Evolutionary conservation across 441 rosid genomes (phyloP).

Genomic region (Isatis lusitanica): DNA sequence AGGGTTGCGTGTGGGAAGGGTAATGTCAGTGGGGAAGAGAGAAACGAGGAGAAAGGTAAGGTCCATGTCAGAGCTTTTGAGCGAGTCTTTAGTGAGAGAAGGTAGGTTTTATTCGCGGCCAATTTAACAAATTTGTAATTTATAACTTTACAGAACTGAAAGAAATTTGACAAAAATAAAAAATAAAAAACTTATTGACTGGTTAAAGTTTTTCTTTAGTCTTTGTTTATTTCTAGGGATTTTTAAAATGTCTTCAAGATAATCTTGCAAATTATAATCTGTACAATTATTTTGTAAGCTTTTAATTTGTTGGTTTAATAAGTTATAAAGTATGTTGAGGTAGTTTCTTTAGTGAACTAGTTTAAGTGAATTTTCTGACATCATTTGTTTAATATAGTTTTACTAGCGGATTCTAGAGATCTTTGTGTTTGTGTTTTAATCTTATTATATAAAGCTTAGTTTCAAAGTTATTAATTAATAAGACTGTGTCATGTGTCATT

Average conservation of each 20-base stretch:
- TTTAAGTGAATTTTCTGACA: too few relatives aligned
- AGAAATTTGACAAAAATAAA: neutral
- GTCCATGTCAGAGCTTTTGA: constrained; percentile 12
- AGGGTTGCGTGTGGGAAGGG: constrained; percentile 24
- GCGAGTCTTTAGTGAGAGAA: constrained; percentile 37
- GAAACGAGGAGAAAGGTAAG: constrained; percentile 28
- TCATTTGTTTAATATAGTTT: too few relatives aligned
- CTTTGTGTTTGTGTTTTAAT: too few relatives aligned
- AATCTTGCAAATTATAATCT: too few relatives aligned
- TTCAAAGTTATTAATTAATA: too few relatives aligned
- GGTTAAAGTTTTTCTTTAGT: neutral
- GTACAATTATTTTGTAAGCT: too few relatives aligned
- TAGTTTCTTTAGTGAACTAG: too few relatives aligned
- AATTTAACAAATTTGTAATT: neutral
- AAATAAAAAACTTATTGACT: neutral
- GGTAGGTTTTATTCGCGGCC: neutral
- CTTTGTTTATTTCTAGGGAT: neutral
- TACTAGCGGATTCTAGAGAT: too few relatives aligned
- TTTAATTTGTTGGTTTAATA: too few relatives aligned
- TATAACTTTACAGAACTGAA: neutral
- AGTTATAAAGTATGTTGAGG: too few relatives aligned
- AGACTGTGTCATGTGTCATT: too few relatives aligned
- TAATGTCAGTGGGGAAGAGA: constrained; percentile 28
- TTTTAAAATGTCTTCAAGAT: neutral
- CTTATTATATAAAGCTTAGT: too few relatives aligned